Evolutionary conservation across 2,329 filamentous ascomycete species (phyloP), one percentile per base, ranked within the genome.

Genomic region (Ampelomyces quisqualis): DNA sequence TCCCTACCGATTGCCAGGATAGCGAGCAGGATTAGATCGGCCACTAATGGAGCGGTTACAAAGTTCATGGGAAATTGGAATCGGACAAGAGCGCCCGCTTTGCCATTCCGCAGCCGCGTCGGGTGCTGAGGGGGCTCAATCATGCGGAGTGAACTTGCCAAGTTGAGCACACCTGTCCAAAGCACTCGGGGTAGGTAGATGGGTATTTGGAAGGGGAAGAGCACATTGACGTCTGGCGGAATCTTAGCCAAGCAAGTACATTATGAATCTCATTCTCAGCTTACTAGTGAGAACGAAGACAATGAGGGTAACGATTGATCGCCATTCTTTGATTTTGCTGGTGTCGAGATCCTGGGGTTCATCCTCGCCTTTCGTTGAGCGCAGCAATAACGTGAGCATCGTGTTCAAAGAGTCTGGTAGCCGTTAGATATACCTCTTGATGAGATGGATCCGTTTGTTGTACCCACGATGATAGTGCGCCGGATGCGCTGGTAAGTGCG

Each of bases 221-320:
- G 73, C 1, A 88, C 85, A 28, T 81, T 73, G 34, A 86, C 69
- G 65, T 88, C 84, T 88, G 31, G n/a, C 3, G 10, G 34, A 35
- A 24, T 22, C 11, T 29, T 24, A 40, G 29, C 9, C n/a, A n/a
- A n/a, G 4, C 15, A 13, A 7, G 28, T 20, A 9, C 8, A 22
- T 15, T 10, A 7, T 18, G 24, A 34, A 8, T 4, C 3, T 9
- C 9, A 11, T 29, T 27, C 21, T 9, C 7, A 14, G 79, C 82
- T 75, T 70, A 87, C 84, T 88, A 4, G 84, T 84, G 27, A 85
- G 29, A 22, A 87, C 71, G 55, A 88, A 88, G 30, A 84, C 77
- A 38, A 88, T 69, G 22, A 88, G 73, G 0, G 84, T 87, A 41
- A 88, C 67, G 34, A 88, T 87, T 11, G 84, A 86, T 34, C 78